Percentiles rank a stretch among this genome's conserved stretches.
phyloP scores from a whole-genome alignment of 176 grass and related monocot species.

The Coix lacrymajobi region DNA sequence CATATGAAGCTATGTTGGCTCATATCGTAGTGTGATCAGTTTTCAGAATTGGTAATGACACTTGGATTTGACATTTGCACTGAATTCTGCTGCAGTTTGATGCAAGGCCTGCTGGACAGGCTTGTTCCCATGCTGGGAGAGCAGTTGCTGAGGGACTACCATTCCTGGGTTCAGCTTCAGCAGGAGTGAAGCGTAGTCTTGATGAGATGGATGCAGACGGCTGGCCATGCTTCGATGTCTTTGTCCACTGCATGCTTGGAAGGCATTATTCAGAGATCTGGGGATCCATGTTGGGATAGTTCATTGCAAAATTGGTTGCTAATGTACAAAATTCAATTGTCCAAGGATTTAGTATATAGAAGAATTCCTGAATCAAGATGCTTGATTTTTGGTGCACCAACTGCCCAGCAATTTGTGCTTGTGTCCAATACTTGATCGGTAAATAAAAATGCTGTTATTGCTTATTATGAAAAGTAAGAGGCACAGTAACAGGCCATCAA shows the following conservation, averaged over 20 bases:
- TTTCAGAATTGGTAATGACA: neutral
- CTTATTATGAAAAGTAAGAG: too few species aligned
- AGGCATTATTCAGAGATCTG: neutral
- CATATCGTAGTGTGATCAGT: neutral
- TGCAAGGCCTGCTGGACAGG: conserved; percentile 83
- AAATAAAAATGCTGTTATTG: neutral
- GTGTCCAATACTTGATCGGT: neutral
- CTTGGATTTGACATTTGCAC: neutral
- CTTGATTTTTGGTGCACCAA: neutral
- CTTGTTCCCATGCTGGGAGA: conserved; percentile 77
- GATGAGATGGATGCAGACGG: neutral
- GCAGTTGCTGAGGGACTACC: conserved; percentile 72
- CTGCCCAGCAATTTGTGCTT: neutral
- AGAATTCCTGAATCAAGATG: neutral
- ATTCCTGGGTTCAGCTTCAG: conserved; percentile 54
- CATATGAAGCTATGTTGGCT: neutral
- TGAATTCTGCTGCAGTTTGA: conserved; percentile 39
- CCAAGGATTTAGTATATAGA: neutral
- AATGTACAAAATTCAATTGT: neutral
- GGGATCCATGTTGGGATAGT: neutral
- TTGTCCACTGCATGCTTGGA: neutral
- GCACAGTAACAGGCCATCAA: too few species aligned
- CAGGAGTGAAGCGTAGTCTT: conserved; percentile 22
- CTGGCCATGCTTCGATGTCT: neutral
- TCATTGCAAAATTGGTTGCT: neutral